Evolutionary conservation across 148 eudicot species (phyloP), one percentile per base, ranked within the genome.

Genomic region (Tetragonia tetragonoides): DNA sequence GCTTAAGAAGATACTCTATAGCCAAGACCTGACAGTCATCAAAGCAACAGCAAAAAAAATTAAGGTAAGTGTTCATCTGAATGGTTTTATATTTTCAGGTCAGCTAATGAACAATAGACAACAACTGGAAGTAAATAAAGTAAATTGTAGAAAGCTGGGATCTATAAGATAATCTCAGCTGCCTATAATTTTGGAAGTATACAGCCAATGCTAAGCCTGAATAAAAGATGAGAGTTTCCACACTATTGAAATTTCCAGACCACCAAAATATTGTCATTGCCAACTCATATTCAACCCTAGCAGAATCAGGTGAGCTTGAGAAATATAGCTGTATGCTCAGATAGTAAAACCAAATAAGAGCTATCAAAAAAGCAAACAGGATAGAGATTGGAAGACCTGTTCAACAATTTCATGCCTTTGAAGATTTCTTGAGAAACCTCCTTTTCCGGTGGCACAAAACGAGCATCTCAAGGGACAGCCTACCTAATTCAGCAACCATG

Each of bases 401-500:
- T 96, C 99, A 77, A 96, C 90, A 78, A 96, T 96, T 86, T 96
- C 99, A 83, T 93, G 99, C 57, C 89, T 84, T 83, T 84, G 83
- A 78, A 96, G 98, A 81, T 96, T 96, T 82, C 99, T 89, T 63
- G 97, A 88, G 77, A 93, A 96, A 72, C 99, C 99, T 64, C 99
- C 99, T 82, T 96, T 93, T 59, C 99, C 99, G 66, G 99, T 96
- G 74, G 99, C 99, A 85, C 99, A 96, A 79, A 96, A 96, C 24
- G 98, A 88, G 84, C 99, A 96, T 60, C 98, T 91, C 82, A 96
- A 72, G 34, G 99, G 97, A 85, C 99, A 96, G 69, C 99, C 99
- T 28, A 96, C 98, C 99, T 96, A 78, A 70, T 67, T 65, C 72
- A 80, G 74, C 77, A 68, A 70, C 67, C 17, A 60, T 68, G 23